Conservation (phyloP, 2,329 filamentous ascomycete genomes). For the Penicillium polonicum region DNA sequence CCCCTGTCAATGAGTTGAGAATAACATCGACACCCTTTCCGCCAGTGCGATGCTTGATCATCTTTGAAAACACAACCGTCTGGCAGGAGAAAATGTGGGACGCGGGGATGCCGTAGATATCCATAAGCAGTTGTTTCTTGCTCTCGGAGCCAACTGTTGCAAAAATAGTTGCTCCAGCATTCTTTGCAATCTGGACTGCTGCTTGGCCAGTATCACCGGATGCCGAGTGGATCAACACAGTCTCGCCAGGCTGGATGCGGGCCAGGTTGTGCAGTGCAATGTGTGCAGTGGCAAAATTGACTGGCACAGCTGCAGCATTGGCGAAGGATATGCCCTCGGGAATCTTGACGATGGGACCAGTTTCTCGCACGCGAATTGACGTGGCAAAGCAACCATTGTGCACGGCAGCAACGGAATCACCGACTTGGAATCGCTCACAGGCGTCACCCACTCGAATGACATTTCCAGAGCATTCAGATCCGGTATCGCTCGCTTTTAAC, state of each 20-base stretch:
- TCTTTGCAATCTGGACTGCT: slow-evolving; percentile 21
- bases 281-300: slow-evolving; percentile 11
- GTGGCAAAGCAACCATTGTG: background rate
- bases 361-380: background rate
- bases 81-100: slow-evolving; percentile 18
- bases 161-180: slow-evolving; percentile 15
- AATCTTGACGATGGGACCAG: background rate
- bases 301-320: slow-evolving; percentile 13
- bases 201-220: slow-evolving; percentile 20
- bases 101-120: slow-evolving; percentile 17
- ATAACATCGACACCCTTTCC: slow-evolving; percentile 21
- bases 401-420: slow-evolving; percentile 12
- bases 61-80: slow-evolving; percentile 3
- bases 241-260: slow-evolving; percentile 11
- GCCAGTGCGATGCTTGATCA: slow-evolving; percentile 4
- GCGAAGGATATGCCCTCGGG: slow-evolving; percentile 4
- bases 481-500: background rate
- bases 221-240: slow-evolving; percentile 29
- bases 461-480: slow-evolving; percentile 6
- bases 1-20: slow-evolving; percentile 22
- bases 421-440: slow-evolving; percentile 6
- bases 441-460: slow-evolving; percentile 10
- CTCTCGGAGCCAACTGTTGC: slow-evolving; percentile 9
- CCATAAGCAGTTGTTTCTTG: slow-evolving; percentile 17
- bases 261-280: slow-evolving; percentile 11